Conservation (phyloP, 1,284 basidiomycete species). For the Porodaedalea pini region DNA sequence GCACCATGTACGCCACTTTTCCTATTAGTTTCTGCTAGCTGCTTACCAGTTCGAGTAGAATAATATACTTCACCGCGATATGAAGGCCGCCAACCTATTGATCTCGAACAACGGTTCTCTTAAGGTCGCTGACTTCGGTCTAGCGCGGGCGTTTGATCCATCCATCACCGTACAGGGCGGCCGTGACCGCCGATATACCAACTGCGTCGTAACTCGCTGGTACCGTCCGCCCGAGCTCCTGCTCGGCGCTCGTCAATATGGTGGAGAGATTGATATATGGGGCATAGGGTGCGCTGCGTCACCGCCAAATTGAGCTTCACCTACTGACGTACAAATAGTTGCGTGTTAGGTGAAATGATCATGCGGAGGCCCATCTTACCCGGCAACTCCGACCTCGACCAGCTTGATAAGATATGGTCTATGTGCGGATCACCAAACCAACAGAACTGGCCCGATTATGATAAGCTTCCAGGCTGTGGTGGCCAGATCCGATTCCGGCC, state of each 20-base stretch:
- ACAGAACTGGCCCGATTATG: constrained; percentile 80
- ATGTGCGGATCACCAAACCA: constrained; percentile 88
- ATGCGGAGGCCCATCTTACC: constrained; percentile 83
- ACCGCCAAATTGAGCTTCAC: constrained; percentile 3
- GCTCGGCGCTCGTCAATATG: constrained; percentile 86
- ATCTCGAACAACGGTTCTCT: constrained; percentile 84
- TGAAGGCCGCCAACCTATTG: constrained; percentile 97
- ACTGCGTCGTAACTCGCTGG: constrained; percentile 99
- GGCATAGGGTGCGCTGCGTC: constrained; percentile 76
- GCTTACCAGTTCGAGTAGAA: constrained; percentile 52
- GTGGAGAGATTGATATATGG: constrained; percentile 96
- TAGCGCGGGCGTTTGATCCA: constrained; percentile 76
- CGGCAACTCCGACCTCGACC: constrained; percentile 86
- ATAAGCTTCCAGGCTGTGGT: constrained; percentile 75
- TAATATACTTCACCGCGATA: constrained; percentile 93
- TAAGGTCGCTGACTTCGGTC: constrained; percentile 94
- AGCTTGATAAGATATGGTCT: constrained; percentile 85
- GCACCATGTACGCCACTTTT: constrained; percentile 64
- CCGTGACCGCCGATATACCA: constrained; percentile 80
- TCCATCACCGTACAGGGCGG: constrained; percentile 42
- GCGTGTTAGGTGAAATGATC: constrained; percentile 97
- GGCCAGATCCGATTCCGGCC: constrained; percentile 61
- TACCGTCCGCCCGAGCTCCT: constrained; percentile 96
- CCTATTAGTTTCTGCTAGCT: constrained; percentile 17
- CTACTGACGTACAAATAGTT: constrained; percentile 41